phyloP scores from a whole-genome alignment of 345 rosid species.

The Microthlaspi erraticum region DNA sequence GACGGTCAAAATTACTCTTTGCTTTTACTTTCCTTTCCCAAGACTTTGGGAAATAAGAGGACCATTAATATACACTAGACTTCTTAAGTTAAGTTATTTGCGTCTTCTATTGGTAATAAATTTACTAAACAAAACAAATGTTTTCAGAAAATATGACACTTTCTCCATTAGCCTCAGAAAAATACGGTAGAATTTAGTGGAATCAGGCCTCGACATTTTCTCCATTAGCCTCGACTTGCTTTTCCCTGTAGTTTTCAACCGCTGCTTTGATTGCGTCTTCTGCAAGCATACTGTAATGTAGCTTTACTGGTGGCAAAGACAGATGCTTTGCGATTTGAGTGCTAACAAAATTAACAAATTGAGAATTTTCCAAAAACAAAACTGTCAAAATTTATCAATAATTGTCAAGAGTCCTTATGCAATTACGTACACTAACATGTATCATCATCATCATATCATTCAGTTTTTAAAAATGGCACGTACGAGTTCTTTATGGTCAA shows the following conservation, averaged over 20 bases:
- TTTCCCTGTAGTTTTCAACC: slow-evolving; percentile 65
- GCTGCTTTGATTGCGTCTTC: slow-evolving; percentile 97
- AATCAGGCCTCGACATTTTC: slow-evolving; percentile 53
- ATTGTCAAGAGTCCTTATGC: neutral
- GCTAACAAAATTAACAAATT: slow-evolving; percentile 17
- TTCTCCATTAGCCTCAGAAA: too few relatives aligned
- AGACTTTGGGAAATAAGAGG: too few relatives aligned
- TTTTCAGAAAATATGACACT: too few relatives aligned
- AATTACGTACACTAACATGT: neutral
- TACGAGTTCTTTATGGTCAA: too few relatives aligned
- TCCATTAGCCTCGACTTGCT: slow-evolving; percentile 50
- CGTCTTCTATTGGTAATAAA: too few relatives aligned
- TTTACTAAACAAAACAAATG: too few relatives aligned
- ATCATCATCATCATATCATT: neutral
- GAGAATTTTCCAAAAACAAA: neutral
- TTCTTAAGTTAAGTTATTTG: too few relatives aligned
- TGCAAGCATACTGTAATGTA: slow-evolving; percentile 96
- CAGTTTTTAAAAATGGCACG: too few relatives aligned
- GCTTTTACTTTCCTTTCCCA: too few relatives aligned
- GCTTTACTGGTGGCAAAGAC: slow-evolving; percentile 84
- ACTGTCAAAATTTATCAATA: neutral
- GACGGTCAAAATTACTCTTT: neutral
- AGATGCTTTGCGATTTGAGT: slow-evolving; percentile 90
- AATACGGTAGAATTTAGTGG: too few relatives aligned
- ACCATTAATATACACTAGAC: too few relatives aligned